Evolutionary conservation across 805 yeast species (phyloP), one percentile per base, ranked within the genome.

Genomic region (Barnettozyma vustinii): DNA sequence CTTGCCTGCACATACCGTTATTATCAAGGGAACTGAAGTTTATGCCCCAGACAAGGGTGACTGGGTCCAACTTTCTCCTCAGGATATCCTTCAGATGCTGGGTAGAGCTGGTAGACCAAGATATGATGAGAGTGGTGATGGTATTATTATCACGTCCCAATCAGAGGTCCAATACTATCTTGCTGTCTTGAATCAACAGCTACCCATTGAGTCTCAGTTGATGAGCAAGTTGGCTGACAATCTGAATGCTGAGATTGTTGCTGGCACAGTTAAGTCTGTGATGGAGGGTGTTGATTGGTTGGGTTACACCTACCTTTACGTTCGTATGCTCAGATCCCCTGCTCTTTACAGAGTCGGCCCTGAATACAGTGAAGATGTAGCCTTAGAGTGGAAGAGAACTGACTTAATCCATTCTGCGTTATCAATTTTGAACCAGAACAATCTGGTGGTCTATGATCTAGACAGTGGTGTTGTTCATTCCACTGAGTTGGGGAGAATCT

Each of bases 91-190:
- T 9, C 99, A 92, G 68, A 92, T 92, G 98, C 73, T 92, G n/a
- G 98, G 98, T 35, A 80, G 98, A 71, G 98, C 98, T 18, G 98
- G 98, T 57, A 77, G 99, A 66, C 99, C 99, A 0, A 75, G 97
- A 46, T 94, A 85, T 67, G 99, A 92, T 65, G 81, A 81, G 16
- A 79, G 81, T 59, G 99, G 99, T 59, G 96, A 88, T 57, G 99
- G 98, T 70, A 81, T 92, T 3, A 87, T 92, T 30, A 88, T 92
- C 44, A 94, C 98, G 0, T 76, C 91, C 0, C 94, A 87, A 50
- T 81, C 83, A 19, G 96, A 90, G 58, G 75, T 92, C 16, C 92
- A 87, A 55, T 91, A 89, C 62, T 92, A 90, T 60, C 73, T 94
- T 58, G 96, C 97, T 0, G 77, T 92, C n/a, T 71, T 90, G 54